Evolutionary conservation across 495 filamentous ascomycete genomes (phyloP).

Genomic region (Talaromyces adpressus): DNA sequence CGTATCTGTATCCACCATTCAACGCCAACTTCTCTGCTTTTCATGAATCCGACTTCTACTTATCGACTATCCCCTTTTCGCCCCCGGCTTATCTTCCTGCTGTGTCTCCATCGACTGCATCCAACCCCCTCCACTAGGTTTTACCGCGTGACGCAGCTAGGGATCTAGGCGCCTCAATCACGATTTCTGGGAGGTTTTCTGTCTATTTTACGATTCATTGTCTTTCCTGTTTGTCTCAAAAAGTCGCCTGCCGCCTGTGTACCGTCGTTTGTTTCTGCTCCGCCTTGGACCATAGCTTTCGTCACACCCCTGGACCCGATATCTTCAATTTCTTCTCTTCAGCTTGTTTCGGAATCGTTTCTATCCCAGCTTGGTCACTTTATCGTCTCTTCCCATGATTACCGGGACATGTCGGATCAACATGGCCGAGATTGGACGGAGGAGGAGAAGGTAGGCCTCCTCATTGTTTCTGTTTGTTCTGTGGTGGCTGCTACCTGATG

Average conservation of each 20-base stretch:
- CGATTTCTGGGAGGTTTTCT: slow-evolving; percentile 7
- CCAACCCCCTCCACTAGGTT: neutral
- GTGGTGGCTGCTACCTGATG: neutral
- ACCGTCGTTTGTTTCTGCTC: slow-evolving; percentile 9
- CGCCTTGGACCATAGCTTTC: slow-evolving; percentile 3
- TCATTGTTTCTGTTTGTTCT: neutral
- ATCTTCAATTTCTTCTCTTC: neutral
- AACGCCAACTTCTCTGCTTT: neutral
- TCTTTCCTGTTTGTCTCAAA: slow-evolving; percentile 3
- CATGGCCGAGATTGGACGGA: slow-evolving; percentile 49
- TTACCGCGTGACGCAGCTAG: neutral
- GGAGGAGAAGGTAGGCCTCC: slow-evolving; percentile 49
- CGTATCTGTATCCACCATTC: neutral
- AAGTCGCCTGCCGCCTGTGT: neutral
- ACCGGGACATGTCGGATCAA: slow-evolving; percentile 40
- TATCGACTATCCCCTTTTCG: neutral
- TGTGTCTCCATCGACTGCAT: slow-evolving; percentile 4
- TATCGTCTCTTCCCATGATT: slow-evolving; percentile 24
- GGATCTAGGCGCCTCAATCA: slow-evolving; percentile 2
- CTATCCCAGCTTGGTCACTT: neutral
- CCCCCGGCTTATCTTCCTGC: slow-evolving; percentile 1
- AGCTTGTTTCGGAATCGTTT: neutral
- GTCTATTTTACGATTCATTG: slow-evolving; percentile 2
- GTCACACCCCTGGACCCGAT: slow-evolving; percentile 10
- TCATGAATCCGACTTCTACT: slow-evolving; percentile 1